Conservation (phyloP, 148 eudicot genomes). For the Amaranthus hypochondriacus region DNA sequence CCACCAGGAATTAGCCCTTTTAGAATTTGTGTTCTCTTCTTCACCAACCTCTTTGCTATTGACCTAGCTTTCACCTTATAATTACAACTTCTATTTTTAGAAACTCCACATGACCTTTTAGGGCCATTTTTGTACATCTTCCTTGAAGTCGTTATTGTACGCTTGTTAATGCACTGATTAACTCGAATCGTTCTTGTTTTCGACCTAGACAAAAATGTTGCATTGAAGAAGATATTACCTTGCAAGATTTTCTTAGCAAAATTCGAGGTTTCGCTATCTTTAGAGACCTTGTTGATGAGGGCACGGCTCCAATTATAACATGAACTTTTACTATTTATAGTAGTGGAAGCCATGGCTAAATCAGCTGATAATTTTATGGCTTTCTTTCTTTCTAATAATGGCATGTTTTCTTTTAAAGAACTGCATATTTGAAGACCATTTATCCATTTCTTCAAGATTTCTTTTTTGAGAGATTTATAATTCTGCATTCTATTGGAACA, state of each 20-base stretch:
- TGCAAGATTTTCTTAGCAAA: slow-evolving; percentile 22
- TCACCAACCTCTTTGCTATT: slow-evolving; percentile 53
- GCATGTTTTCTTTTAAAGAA: slow-evolving; percentile 40
- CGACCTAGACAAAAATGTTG: background rate
- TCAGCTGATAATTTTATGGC: slow-evolving; percentile 69
- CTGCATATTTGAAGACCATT: slow-evolving; percentile 43
- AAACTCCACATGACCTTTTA: slow-evolving; percentile 10
- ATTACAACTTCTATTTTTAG: background rate
- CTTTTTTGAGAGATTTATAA: slow-evolving; percentile 40
- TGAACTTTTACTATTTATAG: slow-evolving; percentile 22
- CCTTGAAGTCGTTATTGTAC: background rate
- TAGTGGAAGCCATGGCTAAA: slow-evolving; percentile 70
- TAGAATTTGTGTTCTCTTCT: slow-evolving; percentile 55
- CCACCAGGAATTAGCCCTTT: slow-evolving; percentile 71
- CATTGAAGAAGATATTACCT: background rate
- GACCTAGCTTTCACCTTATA: slow-evolving; percentile 23
- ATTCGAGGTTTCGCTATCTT: slow-evolving; percentile 9
- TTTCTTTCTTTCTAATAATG: slow-evolving; percentile 48
- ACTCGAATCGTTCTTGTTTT: background rate
- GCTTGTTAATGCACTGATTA: slow-evolving; percentile 2
- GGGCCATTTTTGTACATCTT: slow-evolving; percentile 10
- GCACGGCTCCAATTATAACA: slow-evolving; percentile 47
- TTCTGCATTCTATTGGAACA: slow-evolving; percentile 22
- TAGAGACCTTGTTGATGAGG: slow-evolving; percentile 38
- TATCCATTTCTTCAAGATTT: slow-evolving; percentile 62